Conservation (phyloP, 768 basidiomycete genomes). For the Candolleomyces efflorescens region DNA sequence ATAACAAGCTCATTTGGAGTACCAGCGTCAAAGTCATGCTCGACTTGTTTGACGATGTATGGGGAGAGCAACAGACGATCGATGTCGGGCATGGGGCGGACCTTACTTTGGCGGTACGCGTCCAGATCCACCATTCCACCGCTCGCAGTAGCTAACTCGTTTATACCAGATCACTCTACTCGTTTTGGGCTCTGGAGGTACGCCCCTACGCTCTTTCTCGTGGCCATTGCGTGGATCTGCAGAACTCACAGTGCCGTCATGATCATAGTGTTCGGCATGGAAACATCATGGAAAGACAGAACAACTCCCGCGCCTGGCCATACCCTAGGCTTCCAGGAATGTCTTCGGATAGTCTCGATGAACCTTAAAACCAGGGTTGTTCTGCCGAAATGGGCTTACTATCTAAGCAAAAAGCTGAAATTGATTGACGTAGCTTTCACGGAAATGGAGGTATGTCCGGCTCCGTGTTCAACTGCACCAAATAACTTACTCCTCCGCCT, state of each 20-base stretch:
- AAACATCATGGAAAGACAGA: constrained; percentile 39
- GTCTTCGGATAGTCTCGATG: constrained; percentile 33
- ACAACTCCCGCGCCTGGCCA: constrained; percentile 34
- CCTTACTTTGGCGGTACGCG: constrained; percentile 43
- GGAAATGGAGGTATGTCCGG: constrained; percentile 31
- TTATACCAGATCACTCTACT: constrained; percentile 42
- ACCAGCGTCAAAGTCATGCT: constrained; percentile 35
- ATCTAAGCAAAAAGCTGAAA: constrained; percentile 26
- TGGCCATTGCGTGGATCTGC: background rate
- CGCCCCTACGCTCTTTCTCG: background rate
- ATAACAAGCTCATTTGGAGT: constrained; percentile 45
- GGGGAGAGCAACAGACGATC: constrained; percentile 36
- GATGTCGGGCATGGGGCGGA: constrained; percentile 40
- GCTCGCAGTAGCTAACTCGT: no score
- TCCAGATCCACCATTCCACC: no score
- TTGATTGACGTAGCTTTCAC: constrained; percentile 30
- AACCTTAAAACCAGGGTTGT: constrained; percentile 26
- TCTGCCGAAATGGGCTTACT: constrained; percentile 31
- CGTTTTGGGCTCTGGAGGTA: constrained; percentile 31
- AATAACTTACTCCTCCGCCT: background rate
- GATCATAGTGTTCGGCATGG: constrained; percentile 39
- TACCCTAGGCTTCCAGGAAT: constrained; percentile 38
- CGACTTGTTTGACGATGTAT: constrained; percentile 40
- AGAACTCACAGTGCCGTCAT: constrained; percentile 5
- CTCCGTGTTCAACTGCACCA: background rate